Conservation (phyloP, 345 rosid species). For the Acer saccharum region DNA sequence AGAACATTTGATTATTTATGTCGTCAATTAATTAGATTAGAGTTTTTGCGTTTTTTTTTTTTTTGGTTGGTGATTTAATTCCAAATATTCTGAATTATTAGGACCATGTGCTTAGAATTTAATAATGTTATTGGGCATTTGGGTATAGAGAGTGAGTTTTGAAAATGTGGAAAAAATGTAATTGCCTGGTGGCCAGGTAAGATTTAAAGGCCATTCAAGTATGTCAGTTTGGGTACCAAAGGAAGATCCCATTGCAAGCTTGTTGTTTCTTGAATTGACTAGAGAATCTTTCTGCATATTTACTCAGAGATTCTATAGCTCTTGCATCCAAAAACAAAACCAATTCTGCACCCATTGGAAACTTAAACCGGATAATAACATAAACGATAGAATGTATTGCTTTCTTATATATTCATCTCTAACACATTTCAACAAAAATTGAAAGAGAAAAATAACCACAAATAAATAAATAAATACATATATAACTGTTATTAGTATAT, state of each 20-base stretch:
- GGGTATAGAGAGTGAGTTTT: slow-evolving; percentile 1
- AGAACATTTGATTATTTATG: background rate
- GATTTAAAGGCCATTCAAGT: background rate
- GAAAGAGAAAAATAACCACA: background rate
- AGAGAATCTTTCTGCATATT: background rate
- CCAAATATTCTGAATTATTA: background rate
- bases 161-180: background rate
- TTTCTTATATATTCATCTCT: background rate
- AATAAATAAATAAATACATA: background rate
- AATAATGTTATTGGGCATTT: background rate
- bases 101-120: background rate
- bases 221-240: background rate
- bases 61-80: background rate
- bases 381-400: background rate
- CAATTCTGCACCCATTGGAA: background rate
- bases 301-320: background rate
- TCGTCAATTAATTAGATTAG: too few species aligned
- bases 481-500: background rate
- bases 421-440: background rate
- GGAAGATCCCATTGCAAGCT: background rate
- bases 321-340: background rate
- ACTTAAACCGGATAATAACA: too few species aligned
- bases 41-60: background rate
- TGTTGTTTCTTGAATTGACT: background rate
- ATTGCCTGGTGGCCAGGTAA: background rate